Base-by-base conservation (phyloP, 177 flowering plant genomes). In the Vitis hybrid region DNA sequence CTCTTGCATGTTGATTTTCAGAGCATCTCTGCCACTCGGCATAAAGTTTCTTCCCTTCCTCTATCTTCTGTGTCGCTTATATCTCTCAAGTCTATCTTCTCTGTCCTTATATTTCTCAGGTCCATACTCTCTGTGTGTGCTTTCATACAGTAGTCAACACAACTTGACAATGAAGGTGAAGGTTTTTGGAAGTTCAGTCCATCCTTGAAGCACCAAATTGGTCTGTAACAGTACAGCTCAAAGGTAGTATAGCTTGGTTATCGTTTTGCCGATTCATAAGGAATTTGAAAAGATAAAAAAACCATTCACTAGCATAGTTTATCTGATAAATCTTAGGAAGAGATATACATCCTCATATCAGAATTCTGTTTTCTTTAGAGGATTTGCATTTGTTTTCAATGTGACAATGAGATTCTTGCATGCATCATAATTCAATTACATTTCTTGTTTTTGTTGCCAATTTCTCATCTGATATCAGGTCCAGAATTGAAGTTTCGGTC, bases 21-120 rank as follows among this genome's bases (percentile, higher is more conserved):
- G 49, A 52, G 60, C 49, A 52, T 52, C 68, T 16, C 49, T 66
- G 59, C 68, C 49, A 66, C 59, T 52, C 26, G 56, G 68, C 59
- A 22, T 52, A 5, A n/a, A 52, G 39, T 19, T 53, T 15, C 18
- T n/a, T 22, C 68, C 14, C 58, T 51, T 16, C 52, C 58, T 63
- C 29, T 63, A 10, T 9, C 22, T 10, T 49, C n/a, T 3, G 3
- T n/a, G 14, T 10, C 16, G 18, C 22, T 16, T 13, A 10, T 18
- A 20, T 62, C 1, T 3, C 48, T 5, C 10, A 14, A 61, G 8
- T 61, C 49, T 31, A 29, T 31, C 64, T 61, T 13, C 33, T 61
- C n/a, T 61, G 45, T 33, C 45, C 7, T 33, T 33, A 33, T 33
- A 33, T 33, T 33, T 33, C 45, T 33, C 45, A 15, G 5, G 20